A percentile compares a stretch with the other conserved stretches of the same genome.
Evolutionary conservation across 768 basidiomycete genomes (phyloP).

Genomic region (Pholiota molesta): DNA sequence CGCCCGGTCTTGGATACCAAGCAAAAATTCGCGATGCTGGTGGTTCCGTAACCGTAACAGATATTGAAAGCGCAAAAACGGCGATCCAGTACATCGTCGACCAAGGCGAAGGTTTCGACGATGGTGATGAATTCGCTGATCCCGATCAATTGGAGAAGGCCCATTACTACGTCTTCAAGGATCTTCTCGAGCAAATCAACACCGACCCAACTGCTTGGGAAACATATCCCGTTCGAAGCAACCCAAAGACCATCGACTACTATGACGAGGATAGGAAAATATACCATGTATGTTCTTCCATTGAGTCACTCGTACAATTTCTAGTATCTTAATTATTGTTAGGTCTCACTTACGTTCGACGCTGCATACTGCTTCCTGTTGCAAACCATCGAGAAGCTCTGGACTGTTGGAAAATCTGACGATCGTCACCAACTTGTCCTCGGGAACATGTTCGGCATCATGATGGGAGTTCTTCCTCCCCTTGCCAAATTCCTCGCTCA

Average conservation of each 20-base stretch:
- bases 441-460: conserved; percentile 27
- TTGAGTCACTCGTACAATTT: neutral
- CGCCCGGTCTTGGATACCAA: conserved; percentile 19
- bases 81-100: conserved; percentile 26
- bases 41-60: conserved; percentile 20
- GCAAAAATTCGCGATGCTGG: conserved; percentile 15
- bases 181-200: conserved; percentile 15
- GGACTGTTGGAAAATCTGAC: conserved; percentile 19
- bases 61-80: conserved; percentile 18
- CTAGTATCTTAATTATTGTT: neutral
- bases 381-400: conserved; percentile 26
- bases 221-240: conserved; percentile 17
- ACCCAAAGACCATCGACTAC: conserved; percentile 24
- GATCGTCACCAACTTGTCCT: conserved; percentile 19
- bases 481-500: conserved; percentile 27
- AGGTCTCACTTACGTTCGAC: conserved; percentile 29
- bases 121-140: conserved; percentile 16
- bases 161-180: conserved; percentile 25
- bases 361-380: conserved; percentile 29
- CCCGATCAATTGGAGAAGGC: conserved; percentile 20
- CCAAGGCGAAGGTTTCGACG: conserved; percentile 27
- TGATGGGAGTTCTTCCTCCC: conserved; percentile 28
- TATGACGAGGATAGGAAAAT: conserved; percentile 14
- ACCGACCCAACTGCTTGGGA: conserved; percentile 17
- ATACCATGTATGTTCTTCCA: conserved; percentile 11